Base-by-base conservation (phyloP, 148 eudicot genomes). In the Linanthus parryae region DNA sequence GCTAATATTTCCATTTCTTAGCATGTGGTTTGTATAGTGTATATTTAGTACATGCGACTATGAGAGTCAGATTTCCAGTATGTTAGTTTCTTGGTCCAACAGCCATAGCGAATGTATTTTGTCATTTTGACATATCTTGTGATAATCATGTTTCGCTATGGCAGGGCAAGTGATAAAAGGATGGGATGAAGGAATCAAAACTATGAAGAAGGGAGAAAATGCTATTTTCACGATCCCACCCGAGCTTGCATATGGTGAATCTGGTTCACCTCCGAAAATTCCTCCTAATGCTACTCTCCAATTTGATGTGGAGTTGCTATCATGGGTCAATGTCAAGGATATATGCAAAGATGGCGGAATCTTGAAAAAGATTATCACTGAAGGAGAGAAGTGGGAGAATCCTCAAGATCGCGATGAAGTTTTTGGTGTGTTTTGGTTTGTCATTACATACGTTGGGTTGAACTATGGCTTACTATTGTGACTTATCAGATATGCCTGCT, bases 331-430 rank as follows among this genome's bases (percentile, higher is more conserved):
- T 73, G 90, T 87, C 31, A 87, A 92, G 64, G 99, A 92, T 53
- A 87, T 92, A 16, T 92, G 96, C 80, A 92, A 92, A 68, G 99
- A 92, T 68, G 99, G 96, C 56, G 99, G 99, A 11, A 71, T 92
- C 50, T 77, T 84, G 62, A 92, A 92, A 67, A 92, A 92, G 73
- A 70, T 92, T 10, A 64, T 92, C 1, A 30, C 48, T 8, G 81
- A 84, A 69, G 96, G 99, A 57, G 99, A 92, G 57, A 84, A 84
- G 50, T 92, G 99, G 99, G 96, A 92, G 58, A 92, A 84, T 67
- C 99, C 99, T 3, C 87, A 84, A 73, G 99, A 92, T 41, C 70
- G 64, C 14, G 99, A 92, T 79, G 96, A 92, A 68, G 96, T 82
- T 54, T 65, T 79, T 15, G 99, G 99, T 92, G 75, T 56, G 54